Evolutionary conservation across 139 green algal species (phyloP).

Genomic region (Auxenochlorella protothecoides): DNA sequence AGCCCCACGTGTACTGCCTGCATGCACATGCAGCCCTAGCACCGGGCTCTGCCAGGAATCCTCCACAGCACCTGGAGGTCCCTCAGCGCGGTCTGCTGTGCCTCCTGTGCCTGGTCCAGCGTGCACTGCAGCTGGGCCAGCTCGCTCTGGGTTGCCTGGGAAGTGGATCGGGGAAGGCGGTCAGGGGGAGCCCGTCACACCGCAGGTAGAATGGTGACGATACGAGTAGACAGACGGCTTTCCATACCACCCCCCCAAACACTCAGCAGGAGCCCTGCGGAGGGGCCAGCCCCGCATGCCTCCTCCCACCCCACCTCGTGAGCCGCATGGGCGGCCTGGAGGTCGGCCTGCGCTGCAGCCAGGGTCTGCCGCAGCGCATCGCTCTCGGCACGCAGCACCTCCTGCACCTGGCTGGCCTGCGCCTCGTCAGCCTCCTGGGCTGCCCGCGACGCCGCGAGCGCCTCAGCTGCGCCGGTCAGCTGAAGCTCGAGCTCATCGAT

Average conservation of each 20-base stretch:
- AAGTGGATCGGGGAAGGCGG: too few species aligned
- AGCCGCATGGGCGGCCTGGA: neutral
- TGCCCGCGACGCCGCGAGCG: neutral
- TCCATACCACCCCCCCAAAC: neutral
- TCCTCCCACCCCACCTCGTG: too few species aligned
- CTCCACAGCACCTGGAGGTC: neutral
- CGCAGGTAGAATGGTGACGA: too few species aligned
- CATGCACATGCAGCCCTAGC: neutral
- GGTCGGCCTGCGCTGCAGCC: slow-evolving; percentile 8
- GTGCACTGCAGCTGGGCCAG: neutral
- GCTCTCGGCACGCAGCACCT: neutral
- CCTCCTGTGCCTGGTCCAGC: neutral
- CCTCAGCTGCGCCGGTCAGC: slow-evolving; percentile 4
- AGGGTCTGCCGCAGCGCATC: slow-evolving; percentile 20
- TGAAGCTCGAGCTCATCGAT: neutral
- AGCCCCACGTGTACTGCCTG: slow-evolving; percentile 4
- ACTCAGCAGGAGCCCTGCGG: neutral
- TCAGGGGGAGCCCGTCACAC: too few species aligned
- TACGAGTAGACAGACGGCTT: neutral
- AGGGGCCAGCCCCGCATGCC: neutral
- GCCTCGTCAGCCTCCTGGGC: neutral
- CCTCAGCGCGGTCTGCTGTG: neutral
- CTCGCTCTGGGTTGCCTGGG: neutral
- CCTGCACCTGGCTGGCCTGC: neutral
- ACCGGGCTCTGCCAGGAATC: neutral